Evolutionary conservation across 768 basidiomycete species (phyloP).

Genomic region (Guyanaporus albipodus): DNA sequence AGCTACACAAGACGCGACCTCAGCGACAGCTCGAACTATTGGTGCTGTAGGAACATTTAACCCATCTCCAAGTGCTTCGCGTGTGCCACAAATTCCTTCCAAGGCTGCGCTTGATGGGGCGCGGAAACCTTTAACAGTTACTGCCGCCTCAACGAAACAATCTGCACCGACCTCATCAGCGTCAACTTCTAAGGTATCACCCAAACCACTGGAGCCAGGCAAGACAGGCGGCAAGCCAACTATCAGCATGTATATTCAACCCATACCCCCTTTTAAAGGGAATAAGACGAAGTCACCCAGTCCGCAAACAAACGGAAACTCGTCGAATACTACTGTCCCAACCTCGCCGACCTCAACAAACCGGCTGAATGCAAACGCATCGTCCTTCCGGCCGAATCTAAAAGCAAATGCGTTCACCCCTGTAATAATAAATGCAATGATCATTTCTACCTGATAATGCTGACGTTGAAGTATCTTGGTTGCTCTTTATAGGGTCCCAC

Average conservation of each 20-base stretch:
- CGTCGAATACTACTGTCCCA: slow-evolving; percentile 35
- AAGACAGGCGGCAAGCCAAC: slow-evolving; percentile 42
- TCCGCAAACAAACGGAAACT: slow-evolving; percentile 29
- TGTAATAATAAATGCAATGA: slow-evolving; percentile 35
- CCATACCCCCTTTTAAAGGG: slow-evolving; percentile 90
- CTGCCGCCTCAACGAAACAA: slow-evolving; percentile 24
- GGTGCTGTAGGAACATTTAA: slow-evolving; percentile 42
- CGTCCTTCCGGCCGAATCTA: slow-evolving; percentile 86
- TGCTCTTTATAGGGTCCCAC: slow-evolving; percentile 39
- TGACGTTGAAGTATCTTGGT: slow-evolving; percentile 17
- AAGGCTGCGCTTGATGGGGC: slow-evolving; percentile 29
- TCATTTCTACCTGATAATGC: slow-evolving; percentile 6
- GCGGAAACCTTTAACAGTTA: slow-evolving; percentile 27
- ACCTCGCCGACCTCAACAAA: slow-evolving; percentile 54
- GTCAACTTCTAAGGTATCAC: slow-evolving; percentile 29
- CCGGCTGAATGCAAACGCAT: slow-evolving; percentile 83
- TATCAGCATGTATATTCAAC: slow-evolving; percentile 76
- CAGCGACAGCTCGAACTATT: slow-evolving; percentile 66
- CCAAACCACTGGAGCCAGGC: slow-evolving; percentile 30
- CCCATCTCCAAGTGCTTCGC: slow-evolving; percentile 46
- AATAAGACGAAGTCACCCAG: slow-evolving; percentile 37
- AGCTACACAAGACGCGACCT: slow-evolving; percentile 61
- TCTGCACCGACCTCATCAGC: slow-evolving; percentile 28
- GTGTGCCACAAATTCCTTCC: slow-evolving; percentile 32
- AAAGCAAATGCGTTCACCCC: slow-evolving; percentile 76